Evolutionary conservation across 352 stramenopile genomes (phyloP), one percentile per base, ranked within the genome.

Genomic region (Phytophthora ramorum): DNA sequence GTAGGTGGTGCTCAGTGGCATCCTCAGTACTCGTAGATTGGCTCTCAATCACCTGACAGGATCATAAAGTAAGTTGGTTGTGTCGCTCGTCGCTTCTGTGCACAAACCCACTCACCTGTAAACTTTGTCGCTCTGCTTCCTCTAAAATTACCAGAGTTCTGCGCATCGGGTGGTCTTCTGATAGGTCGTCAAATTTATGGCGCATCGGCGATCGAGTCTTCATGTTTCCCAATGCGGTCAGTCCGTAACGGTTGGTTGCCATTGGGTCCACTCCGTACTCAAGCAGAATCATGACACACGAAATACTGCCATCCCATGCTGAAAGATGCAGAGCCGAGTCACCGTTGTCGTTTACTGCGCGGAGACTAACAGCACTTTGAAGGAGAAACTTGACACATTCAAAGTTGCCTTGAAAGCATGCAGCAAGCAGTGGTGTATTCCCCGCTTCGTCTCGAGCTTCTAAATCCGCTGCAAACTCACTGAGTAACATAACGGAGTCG

Each of bases 301-400:
- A 75, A 19, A 85, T 69, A 44, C 76, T 91, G 3, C 80, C 80
- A 34, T 91, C 79, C 77, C 81, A 90, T 2, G 81, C 85, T 1
- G 86, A 83, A 3, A 91, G 65, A 56, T 95, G 84, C 8, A 95
- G 66, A 7, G 83, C 77, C 4, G 86, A 81, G 50, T 92, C 71
- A 4, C 75, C 73, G 40, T 67, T 78, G 1, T 65, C 47, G 26
- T 92, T 91, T 35, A 69, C 59, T 9, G 66, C 69, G 2, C 41
- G 24, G 12, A 91, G 69, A 37, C 81, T 90, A 16, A 75, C 81
- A 16, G 87, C 87, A 28, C 83, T 93, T 58, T 93, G 79, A 0
- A 95, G 58, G 7, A 95, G 62, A 22, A 93, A 95, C 54, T 85
- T 83, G 28, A 74, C 78, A 41, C 81, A 92, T 2, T 83, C 71